Base-by-base conservation (phyloP, 2,329 filamentous ascomycete genomes). In the Knufia petricola region DNA sequence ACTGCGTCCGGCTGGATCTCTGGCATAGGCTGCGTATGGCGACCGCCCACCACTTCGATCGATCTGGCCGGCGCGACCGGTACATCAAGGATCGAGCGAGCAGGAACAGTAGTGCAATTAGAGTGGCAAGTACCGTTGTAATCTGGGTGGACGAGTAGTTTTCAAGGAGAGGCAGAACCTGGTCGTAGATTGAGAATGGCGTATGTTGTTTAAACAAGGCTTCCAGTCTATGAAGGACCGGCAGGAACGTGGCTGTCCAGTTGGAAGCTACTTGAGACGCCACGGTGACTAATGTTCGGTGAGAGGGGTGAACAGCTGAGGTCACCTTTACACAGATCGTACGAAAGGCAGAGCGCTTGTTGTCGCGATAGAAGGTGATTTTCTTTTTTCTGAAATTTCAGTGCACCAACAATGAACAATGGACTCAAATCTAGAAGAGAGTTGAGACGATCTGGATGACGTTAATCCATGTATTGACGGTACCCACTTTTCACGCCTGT, bases 51-150 rank as follows among this genome's bases (percentile, higher is more conserved):
- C 46, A 15, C 32, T 41, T 23, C n/a, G 24, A 24, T 48, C 30
- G 17, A 30, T n/a, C 24, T 41, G 21, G 26, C 46, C 46, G 51
- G 56, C 55, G 50, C 53, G 51, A 50, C 21, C 44, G 30, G 36
- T 44, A 30, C 58, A 60, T 60, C 38, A 57, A 56, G 56, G 46
- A 58, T 40, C 55, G 53, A 40, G 6, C 52, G 34, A 51, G 30
- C 26, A 60, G 43, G 32, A 55, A 60, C 26, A 58, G 41, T 42
- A 60, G 36, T 19, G 56, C 56, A 38, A 60, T 50, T 23, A 59
- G 46, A 43, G 55, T 44, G 20, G 51, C 56, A 38, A 53, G 51
- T 32, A 58, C 32, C 17, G 55, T 59, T n/a, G 55, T 59, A 50
- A 54, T 56, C 45, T 56, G 55, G n/a, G 52, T 53, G 45, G 55